These are phyloP conservation scores for Cladochytrium replicatum DNA, from an alignment of 192 early-diverging fungal species.

Conservation along the genomic window DNA sequence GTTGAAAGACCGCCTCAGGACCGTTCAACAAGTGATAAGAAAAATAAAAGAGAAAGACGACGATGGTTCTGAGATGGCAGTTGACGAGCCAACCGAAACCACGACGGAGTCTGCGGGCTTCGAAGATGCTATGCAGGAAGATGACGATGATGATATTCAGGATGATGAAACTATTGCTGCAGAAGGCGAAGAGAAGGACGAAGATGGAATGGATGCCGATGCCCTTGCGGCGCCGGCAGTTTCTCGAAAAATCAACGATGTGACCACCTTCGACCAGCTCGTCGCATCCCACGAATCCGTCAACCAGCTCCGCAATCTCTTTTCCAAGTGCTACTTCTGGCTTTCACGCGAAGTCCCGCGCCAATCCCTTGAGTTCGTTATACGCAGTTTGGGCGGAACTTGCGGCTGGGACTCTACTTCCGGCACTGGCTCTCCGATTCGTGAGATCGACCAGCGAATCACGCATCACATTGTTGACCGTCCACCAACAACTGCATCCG, in stretches of 20 bases:
- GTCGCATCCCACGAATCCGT: slow-evolving; percentile 38
- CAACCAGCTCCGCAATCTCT: slow-evolving; percentile 38
- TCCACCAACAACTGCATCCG: slow-evolving; percentile 40
- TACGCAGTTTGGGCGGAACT: slow-evolving; percentile 79
- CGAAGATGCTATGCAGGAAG: too few species aligned
- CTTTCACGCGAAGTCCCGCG: slow-evolving; percentile 92
- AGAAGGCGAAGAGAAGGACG: slow-evolving; percentile 21
- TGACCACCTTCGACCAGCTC: too few species aligned
- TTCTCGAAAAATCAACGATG: too few species aligned
- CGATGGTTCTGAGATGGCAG: slow-evolving; percentile 22
- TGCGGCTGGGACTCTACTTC: slow-evolving; percentile 79
- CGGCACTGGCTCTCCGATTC: slow-evolving; percentile 67
- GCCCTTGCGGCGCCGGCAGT: slow-evolving; percentile 21
- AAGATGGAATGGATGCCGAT: too few species aligned
- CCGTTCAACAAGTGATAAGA: slow-evolving; percentile 20
- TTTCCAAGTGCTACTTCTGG: slow-evolving; percentile 61
- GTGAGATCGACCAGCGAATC: slow-evolving; percentile 71
- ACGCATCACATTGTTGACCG: slow-evolving; percentile 87
- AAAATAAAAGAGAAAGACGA: slow-evolving; percentile 14
- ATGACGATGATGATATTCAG: too few species aligned
- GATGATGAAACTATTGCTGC: too few species aligned
- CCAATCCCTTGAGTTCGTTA: slow-evolving; percentile 82
- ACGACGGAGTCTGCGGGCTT: too few species aligned
- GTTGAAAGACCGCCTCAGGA: slow-evolving; percentile 31
- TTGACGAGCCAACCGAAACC: too few species aligned